Percentiles rank a stretch among this genome's conserved stretches.
Evolutionary conservation across 768 basidiomycete species (phyloP).

Genomic region (Lepiota subincarnata): DNA sequence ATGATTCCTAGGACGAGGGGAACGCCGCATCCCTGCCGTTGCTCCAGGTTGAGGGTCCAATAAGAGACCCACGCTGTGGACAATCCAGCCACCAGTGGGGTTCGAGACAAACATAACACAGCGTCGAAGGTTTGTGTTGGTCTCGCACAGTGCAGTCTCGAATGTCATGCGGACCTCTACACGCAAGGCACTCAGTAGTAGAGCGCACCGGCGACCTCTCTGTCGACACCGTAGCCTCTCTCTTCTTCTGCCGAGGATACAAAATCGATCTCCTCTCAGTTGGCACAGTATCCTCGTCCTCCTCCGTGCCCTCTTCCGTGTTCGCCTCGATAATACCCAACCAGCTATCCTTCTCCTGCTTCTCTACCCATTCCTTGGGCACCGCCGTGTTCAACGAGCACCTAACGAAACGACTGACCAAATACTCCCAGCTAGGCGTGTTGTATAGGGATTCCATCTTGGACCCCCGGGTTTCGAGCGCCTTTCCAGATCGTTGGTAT

Average conservation of each 20-base stretch:
- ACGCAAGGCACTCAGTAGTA: not conserved
- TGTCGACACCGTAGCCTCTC: not conserved
- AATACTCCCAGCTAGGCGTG: conserved; percentile 1
- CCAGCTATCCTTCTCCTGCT: not conserved
- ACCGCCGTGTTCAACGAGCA: not conserved
- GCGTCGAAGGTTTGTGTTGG: conserved; percentile 1
- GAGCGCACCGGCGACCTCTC: not conserved
- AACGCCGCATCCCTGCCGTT: no score
- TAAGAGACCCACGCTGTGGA: not conserved
- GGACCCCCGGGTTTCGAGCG: not conserved
- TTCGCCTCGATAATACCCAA: not conserved
- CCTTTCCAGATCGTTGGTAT: not conserved
- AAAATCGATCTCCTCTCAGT: not conserved
- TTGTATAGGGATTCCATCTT: not conserved
- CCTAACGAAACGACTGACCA: conserved; percentile 4
- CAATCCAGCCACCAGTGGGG: conserved; percentile 11
- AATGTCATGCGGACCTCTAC: conserved; percentile 1
- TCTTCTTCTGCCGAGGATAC: no score
- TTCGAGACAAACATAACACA: conserved; percentile 10
- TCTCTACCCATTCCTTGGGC: not conserved
- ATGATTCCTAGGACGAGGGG: no score
- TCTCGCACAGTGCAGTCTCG: not conserved
- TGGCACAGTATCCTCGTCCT: not conserved
- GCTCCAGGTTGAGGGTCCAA: no score
- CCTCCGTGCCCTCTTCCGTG: no score